These are phyloP conservation scores for Acidiella bohemica DNA, from an alignment of 495 filamentous ascomycete species.

Conservation along the genomic window DNA sequence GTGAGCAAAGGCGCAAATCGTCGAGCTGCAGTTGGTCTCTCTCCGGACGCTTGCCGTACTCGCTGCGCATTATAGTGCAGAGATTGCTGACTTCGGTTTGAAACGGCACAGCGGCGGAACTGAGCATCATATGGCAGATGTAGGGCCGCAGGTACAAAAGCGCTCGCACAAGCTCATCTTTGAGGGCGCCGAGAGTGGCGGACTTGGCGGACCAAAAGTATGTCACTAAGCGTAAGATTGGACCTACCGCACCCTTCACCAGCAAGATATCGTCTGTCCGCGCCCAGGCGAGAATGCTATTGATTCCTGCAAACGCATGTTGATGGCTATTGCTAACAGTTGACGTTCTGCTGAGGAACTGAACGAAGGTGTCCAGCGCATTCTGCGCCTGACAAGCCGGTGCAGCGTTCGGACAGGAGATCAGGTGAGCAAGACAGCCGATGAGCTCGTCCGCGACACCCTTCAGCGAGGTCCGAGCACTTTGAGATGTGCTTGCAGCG, in stretches of 20 bases:
- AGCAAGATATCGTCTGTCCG: slow-evolving; percentile 55
- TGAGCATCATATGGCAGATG: slow-evolving; percentile 33
- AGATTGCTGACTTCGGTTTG: slow-evolving; percentile 27
- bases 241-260: slow-evolving; percentile 40
- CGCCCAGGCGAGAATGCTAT: slow-evolving; percentile 49
- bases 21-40: slow-evolving; percentile 15
- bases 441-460: slow-evolving; percentile 16
- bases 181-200: slow-evolving; percentile 24
- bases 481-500: slow-evolving; percentile 10
- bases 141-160: slow-evolving; percentile 52
- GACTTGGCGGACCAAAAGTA: slow-evolving; percentile 49
- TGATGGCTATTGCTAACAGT: slow-evolving; percentile 34
- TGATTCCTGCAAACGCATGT: slow-evolving; percentile 60
- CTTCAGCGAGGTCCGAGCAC: slow-evolving; percentile 3
- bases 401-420: slow-evolving; percentile 56
- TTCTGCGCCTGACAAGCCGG: slow-evolving; percentile 43
- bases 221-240: slow-evolving; percentile 56
- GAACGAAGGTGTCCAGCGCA: slow-evolving; percentile 44
- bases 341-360: slow-evolving; percentile 36
- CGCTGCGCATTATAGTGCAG: slow-evolving; percentile 16
- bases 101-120: slow-evolving; percentile 13
- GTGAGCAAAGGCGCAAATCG: slow-evolving; percentile 7
- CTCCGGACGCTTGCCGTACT: slow-evolving; percentile 18
- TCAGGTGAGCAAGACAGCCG: slow-evolving; percentile 42
- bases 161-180: slow-evolving; percentile 61